Base-by-base conservation (phyloP, 1,284 basidiomycete species). In the Meripilus lineatus region DNA sequence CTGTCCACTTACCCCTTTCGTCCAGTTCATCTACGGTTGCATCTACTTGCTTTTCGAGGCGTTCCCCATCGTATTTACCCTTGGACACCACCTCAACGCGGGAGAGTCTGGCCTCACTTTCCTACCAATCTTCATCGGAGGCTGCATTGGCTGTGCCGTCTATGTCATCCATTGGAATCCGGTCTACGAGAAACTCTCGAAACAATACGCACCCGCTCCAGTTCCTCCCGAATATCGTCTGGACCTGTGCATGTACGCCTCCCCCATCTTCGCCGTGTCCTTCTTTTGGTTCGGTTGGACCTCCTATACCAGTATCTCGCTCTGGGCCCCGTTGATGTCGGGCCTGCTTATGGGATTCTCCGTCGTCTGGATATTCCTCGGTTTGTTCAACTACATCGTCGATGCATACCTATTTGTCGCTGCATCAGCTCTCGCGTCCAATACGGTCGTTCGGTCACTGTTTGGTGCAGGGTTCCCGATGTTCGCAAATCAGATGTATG, bases 211-310 rank as follows among this genome's bases (percentile, higher is more conserved):
- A 5, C 66, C 66, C 1, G 49, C 57, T 36, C 66, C 65, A 20
- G 65, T 65, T 1, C 69, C 72, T 4, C 73, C 74, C 5, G 75
- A 78, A 52, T 66, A 66, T 45, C 66, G 75, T 15, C 62, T 79
- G 7, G 65, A 65, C 32, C 65, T 70, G 10, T 60, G 67, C 20
- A 59, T 70, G 57, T 52, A 61, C 21, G 69, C 69, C 2, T 69
- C 67, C 2, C 69, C 70, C 4, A 51, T 69, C 15, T 64, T 74
- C 43, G 63, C 70, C 4, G 36, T 65, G 22, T 66, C 68, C 2
- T 68, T 71, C 51, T 73, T 73, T 62, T 66, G 65, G 66, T 63
- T 74, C 43, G 69, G 67, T 15, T 75, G 72, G 72, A 72, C 69
- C 8, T 63, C 62, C 18, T 64, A 56, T 42, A 57, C 64, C 17